Evolutionary conservation across 2,329 filamentous ascomycete genomes (phyloP), one percentile per base, ranked within the genome.

Genomic region (Pseudogymnoascus sp.): DNA sequence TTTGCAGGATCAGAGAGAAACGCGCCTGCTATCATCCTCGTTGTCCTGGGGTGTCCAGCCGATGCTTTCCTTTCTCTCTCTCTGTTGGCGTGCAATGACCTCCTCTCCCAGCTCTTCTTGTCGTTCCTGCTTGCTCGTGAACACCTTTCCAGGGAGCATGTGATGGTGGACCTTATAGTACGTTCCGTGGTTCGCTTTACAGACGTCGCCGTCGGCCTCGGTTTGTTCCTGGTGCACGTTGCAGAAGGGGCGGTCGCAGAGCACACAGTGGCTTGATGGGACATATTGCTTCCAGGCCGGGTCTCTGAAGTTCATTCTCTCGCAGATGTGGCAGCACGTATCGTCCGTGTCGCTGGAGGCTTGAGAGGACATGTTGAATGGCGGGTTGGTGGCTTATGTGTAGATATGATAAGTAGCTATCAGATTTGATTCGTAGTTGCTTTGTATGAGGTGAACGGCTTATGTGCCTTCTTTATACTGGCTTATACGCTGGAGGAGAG

Each of bases 261-360:
- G 28, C 16, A 57, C 51, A 34, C 51, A 57, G 51, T 57, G 51
- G 51, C 51, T 57, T 36, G 51, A 57, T 36, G 51, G 51, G 16
- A 19, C 51, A 57, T 57, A 57, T 34, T 57, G 51, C 16, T 57
- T 57, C 51, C 51, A 57, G 5, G 51, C 51, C 6, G 51, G 51
- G 2, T 57, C 51, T 19, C 51, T 57, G 51, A 57, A 57, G 6
- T 57, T 57, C 51, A 57, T 57, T 19, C 51, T 57, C 28, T 57
- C 51, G 28, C 51, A 57, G 51, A 57, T 57, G 51, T 57, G 51
- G 51, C 51, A 57, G 51, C 51, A 57, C 51, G 51, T 57, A 28
- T 57, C 51, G 10, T 57, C 51, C 10, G 5, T 36, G n/a, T 57
- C 51, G 28, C 8, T 34, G 28, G 51, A 51, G 13, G 45, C 23